Evolutionary conservation across 139 green algal species (phyloP).

Genomic region (Picochlorum sp.): DNA sequence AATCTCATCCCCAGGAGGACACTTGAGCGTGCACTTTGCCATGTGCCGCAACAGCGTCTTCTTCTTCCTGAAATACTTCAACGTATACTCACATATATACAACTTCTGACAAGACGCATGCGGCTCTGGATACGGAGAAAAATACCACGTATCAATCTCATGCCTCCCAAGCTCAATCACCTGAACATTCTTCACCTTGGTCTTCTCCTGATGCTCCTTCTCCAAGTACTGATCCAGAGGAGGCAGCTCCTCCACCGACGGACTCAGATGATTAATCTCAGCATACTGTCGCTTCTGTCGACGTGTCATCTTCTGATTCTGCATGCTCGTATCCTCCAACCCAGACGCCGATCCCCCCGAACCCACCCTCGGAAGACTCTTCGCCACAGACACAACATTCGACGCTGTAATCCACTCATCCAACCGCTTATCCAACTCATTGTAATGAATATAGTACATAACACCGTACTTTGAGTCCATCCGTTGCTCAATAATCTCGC

Average conservation of each 20-base stretch:
- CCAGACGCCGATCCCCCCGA: slow-evolving; percentile 5
- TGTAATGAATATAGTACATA: slow-evolving; percentile 84
- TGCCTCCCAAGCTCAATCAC: slow-evolving; percentile 38
- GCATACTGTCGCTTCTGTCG: slow-evolving; percentile 68
- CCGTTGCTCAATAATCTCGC: slow-evolving; percentile 37
- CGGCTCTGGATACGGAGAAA: slow-evolving; percentile 54
- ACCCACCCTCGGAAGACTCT: background rate
- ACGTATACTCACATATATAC: slow-evolving; percentile 84
- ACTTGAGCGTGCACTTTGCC: slow-evolving; percentile 38
- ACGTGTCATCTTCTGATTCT: slow-evolving; percentile 72
- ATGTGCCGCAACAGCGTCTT: slow-evolving; percentile 52
- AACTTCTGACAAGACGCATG: slow-evolving; percentile 60
- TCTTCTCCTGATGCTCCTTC: slow-evolving; percentile 67
- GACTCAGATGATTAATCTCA: slow-evolving; percentile 61
- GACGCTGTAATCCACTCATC: slow-evolving; percentile 76
- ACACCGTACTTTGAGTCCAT: background rate
- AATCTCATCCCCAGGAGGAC: slow-evolving; percentile 78
- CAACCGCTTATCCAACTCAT: slow-evolving; percentile 79
- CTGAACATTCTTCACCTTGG: slow-evolving; percentile 65
- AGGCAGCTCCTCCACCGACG: slow-evolving; percentile 7
- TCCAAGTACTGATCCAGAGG: slow-evolving; percentile 38
- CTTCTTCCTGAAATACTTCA: slow-evolving; percentile 61
- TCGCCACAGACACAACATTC: slow-evolving; percentile 1
- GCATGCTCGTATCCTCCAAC: slow-evolving; percentile 2
- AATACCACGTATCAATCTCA: slow-evolving; percentile 63